Conservation (phyloP, 139 green algal genomes). For the Coccomyxa sp. region DNA sequence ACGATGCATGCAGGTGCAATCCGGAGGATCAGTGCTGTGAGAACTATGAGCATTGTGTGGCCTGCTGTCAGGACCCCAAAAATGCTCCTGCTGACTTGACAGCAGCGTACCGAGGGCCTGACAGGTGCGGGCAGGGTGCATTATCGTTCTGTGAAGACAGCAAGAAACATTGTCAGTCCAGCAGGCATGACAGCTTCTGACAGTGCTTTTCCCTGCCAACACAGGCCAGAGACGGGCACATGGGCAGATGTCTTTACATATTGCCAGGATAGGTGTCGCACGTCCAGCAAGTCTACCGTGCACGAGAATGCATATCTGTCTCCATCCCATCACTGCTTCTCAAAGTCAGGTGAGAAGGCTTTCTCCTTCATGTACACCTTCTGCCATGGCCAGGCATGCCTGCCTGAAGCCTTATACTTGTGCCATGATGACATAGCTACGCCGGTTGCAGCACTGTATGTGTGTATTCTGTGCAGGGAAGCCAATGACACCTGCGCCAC, state of each 20-base stretch:
- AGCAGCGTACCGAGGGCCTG: slow-evolving; percentile 16
- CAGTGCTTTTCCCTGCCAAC: neutral
- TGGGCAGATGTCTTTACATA: slow-evolving; percentile 65
- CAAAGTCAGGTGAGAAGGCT: slow-evolving; percentile 36
- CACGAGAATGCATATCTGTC: slow-evolving; percentile 81
- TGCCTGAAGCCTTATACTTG: no score
- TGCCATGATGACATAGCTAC: no score
- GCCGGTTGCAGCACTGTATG: no score
- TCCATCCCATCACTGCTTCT: slow-evolving; percentile 69
- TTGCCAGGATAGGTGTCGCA: slow-evolving; percentile 66
- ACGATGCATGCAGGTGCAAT: slow-evolving; percentile 46
- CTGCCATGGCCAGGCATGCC: no score
- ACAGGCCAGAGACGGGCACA: slow-evolving; percentile 46
- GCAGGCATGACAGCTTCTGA: neutral
- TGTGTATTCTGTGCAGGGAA: slow-evolving; percentile 44
- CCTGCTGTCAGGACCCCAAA: slow-evolving; percentile 66
- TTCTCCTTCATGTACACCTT: no score
- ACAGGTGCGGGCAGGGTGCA: slow-evolving; percentile 15
- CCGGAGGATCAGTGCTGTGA: slow-evolving; percentile 62
- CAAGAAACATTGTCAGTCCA: neutral
- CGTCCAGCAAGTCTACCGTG: slow-evolving; percentile 57
- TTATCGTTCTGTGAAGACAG: neutral
- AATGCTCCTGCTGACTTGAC: slow-evolving; percentile 30
- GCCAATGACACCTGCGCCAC: slow-evolving; percentile 31
- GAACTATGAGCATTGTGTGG: slow-evolving; percentile 74